Percentiles rank a stretch among this genome's conserved stretches.
These are phyloP conservation scores for Gentiana macrophylla DNA, from an alignment of 257 asterid genomes.

Conservation along the genomic window DNA sequence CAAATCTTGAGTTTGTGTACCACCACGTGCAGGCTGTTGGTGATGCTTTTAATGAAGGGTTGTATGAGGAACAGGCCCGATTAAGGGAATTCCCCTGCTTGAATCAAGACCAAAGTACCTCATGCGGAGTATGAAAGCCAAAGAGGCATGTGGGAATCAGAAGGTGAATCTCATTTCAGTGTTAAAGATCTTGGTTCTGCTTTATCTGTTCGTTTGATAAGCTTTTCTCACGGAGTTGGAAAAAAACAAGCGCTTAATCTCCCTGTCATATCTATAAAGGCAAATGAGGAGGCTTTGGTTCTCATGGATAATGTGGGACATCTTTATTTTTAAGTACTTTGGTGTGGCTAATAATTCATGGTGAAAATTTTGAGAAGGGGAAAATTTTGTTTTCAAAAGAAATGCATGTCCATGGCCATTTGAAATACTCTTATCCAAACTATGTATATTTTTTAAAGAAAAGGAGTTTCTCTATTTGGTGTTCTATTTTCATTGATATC, in stretches of 20 bases:
- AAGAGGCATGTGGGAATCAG: constrained; percentile 83
- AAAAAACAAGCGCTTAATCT: neutral
- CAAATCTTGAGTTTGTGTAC: constrained; percentile 5
- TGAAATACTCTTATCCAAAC: neutral
- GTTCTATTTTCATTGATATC: too few relatives aligned
- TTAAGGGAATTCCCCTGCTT: constrained; percentile 77
- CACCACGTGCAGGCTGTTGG: constrained; percentile 75
- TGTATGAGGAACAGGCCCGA: constrained; percentile 97
- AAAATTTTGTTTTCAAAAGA: neutral
- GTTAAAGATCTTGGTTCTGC: neutral
- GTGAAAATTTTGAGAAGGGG: neutral
- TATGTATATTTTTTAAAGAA: too few relatives aligned
- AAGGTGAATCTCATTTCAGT: constrained; percentile 39
- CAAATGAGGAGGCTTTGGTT: neutral
- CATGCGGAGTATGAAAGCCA: constrained; percentile 89
- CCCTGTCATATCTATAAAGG: neutral
- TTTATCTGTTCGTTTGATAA: neutral
- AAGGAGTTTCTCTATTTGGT: too few relatives aligned
- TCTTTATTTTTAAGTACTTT: too few relatives aligned
- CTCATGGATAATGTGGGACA: neutral
- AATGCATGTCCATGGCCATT: neutral
- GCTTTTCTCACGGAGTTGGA: neutral
- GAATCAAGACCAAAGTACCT: constrained; percentile 96
- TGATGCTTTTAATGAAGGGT: constrained; percentile 96
- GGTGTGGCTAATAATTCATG: neutral